A percentile compares a stretch with the other conserved stretches of the same genome.
Evolutionary conservation across 2,329 filamentous ascomycete species (phyloP).

Genomic region (Sporothrix brunneoviolacea): DNA sequence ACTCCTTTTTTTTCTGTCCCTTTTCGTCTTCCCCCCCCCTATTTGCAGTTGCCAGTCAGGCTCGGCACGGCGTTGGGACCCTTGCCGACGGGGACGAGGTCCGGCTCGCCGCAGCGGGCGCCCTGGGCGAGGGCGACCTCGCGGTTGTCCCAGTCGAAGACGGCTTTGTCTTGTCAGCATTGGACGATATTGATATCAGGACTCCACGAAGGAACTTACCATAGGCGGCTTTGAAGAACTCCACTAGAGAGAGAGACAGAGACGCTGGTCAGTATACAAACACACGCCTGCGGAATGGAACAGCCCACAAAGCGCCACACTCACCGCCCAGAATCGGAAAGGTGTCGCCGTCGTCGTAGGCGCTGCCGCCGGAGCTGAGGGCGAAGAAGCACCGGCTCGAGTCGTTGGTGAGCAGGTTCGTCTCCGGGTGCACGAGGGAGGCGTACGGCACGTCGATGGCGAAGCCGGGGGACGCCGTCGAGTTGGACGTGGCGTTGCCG

Average conservation of each 20-base stretch:
- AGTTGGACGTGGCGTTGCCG: background rate
- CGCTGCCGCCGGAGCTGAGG: conserved; percentile 1
- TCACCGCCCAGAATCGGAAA: conserved; percentile 4
- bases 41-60: conserved; percentile 6
- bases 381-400: conserved; percentile 6
- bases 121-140: conserved; percentile 3
- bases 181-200: too few species aligned
- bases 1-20: too few species aligned
- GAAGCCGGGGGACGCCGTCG: background rate
- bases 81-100: conserved; percentile 1
- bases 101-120: conserved; percentile 5
- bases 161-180: too few species aligned
- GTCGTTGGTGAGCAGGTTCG: background rate
- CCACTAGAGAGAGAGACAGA: too few species aligned
- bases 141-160: conserved; percentile 12
- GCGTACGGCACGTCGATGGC: conserved; percentile 7
- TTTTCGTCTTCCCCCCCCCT: background rate
- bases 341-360: conserved; percentile 4
- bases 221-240: background rate
- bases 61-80: background rate
- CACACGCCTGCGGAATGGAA: too few species aligned
- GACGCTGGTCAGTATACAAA: too few species aligned
- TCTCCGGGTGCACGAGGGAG: conserved; percentile 2
- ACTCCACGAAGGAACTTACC: too few species aligned
- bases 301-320: too few species aligned